Conservation (phyloP, 306 rosid species). For the Vicia villosa region DNA sequence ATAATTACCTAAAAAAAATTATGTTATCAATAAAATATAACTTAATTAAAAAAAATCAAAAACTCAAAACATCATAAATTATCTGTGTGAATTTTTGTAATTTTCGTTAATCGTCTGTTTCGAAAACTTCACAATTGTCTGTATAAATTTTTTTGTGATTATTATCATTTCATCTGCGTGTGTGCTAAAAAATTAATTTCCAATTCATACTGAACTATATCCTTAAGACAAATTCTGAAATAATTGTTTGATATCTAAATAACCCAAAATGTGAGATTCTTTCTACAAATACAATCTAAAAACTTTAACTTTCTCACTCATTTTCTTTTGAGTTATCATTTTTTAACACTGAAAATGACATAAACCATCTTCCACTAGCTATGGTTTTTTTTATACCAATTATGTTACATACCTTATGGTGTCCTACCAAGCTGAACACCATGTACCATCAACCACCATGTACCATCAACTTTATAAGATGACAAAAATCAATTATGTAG, state of each 20-base stretch:
- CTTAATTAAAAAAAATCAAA: too few relatives aligned
- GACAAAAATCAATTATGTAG: constrained; percentile 27
- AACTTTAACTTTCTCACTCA: not conserved
- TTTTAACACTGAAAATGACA: not conserved
- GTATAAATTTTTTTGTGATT: too few relatives aligned
- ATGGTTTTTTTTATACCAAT: not conserved
- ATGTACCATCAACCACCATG: not conserved
- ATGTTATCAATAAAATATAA: too few relatives aligned
- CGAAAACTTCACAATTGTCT: too few relatives aligned
- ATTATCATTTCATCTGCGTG: too few relatives aligned
- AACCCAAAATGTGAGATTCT: constrained; percentile 12
- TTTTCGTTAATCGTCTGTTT: too few relatives aligned
- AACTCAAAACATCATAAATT: too few relatives aligned
- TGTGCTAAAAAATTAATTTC: too few relatives aligned
- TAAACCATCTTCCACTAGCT: not conserved
- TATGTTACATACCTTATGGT: not conserved
- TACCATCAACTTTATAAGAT: constrained; percentile 15
- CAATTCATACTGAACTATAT: not conserved
- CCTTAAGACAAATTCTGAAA: not conserved
- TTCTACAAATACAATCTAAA: not conserved
- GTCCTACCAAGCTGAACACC: constrained; percentile 9
- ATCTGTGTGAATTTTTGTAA: too few relatives aligned
- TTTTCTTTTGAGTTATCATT: not conserved
- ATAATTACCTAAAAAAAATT: too few relatives aligned
- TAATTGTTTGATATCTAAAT: not conserved